Evolutionary conservation across 176 grass and related monocot species (phyloP), one percentile per base, ranked within the genome.

Genomic region (Carex cristatella): DNA sequence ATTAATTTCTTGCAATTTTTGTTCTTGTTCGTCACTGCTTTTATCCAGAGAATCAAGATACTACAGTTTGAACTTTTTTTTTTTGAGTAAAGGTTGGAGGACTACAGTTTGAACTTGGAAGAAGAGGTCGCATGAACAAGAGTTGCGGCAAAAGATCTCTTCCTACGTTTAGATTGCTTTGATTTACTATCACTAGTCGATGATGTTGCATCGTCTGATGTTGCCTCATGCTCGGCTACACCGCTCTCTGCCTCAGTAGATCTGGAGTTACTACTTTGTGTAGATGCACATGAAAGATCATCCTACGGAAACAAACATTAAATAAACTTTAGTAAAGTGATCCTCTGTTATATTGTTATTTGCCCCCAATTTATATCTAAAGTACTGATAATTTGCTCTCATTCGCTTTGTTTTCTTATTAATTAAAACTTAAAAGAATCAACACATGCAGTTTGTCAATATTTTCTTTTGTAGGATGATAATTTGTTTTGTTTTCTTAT

Each of bases 211-310:
- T 77, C 49, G 56, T 77, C 12, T 56, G 74, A 79, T 9, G 30
- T 58, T 13, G n/a, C 74, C 53, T 79, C 53, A 79, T 79, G 53
- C 51, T 79, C 74, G 7, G 74, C 53, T 35, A 58, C 53, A 79
- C 14, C 13, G 53, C 74, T 79, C 74, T 58, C 53, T 79, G 53
- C 74, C 74, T 13, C 74, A 58, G 30, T 79, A 18, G 53, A 79
- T 79, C 74, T 79, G 53, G 74, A 79, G 2, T 79, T 27, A 14
- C 74, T 58, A 14, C 74, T 57, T 58, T 58, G 74, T 58, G 74
- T 58, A 2, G 74, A 79, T 53, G 74, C 9, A 58, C 74, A 79
- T 79, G 74, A 79, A 79, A 35, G 74, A 58, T 79, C 74, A 79
- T 79, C 74, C 74, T 79, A 57, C 11, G 27, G 2, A 79, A 79